A percentile compares a stretch with the other conserved stretches of the same genome.
These are phyloP conservation scores for Hypomontagnella monticulosa DNA, from an alignment of 495 filamentous ascomycete species.

Conservation along the genomic window DNA sequence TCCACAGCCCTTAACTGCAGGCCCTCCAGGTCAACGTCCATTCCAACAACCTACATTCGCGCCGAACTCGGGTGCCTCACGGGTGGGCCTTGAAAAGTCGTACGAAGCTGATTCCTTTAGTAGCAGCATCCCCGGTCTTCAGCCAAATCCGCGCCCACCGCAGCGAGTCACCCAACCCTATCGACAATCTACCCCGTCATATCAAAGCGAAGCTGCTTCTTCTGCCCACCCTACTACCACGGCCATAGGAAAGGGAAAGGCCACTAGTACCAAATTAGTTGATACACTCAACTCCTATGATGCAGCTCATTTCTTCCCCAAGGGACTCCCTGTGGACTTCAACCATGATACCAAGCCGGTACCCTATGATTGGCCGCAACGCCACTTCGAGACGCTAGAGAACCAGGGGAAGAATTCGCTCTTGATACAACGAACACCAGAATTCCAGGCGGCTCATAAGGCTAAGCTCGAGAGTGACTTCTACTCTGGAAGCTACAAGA, in stretches of 20 bases:
- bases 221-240: neutral
- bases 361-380: slow-evolving; percentile 34
- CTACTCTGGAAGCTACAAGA: slow-evolving; percentile 45
- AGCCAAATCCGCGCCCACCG: slow-evolving; percentile 4
- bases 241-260: neutral
- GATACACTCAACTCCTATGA: slow-evolving; percentile 38
- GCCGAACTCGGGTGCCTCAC: slow-evolving; percentile 14
- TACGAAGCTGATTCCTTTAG: slow-evolving; percentile 37
- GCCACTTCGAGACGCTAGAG: neutral
- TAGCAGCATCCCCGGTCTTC: slow-evolving; percentile 16
- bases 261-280: slow-evolving; percentile 1
- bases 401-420: neutral
- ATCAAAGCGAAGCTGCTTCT: slow-evolving; percentile 3
- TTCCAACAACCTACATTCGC: slow-evolving; percentile 48
- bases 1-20: slow-evolving; percentile 57
- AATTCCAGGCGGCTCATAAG: slow-evolving; percentile 14
- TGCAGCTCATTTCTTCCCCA: slow-evolving; percentile 32
- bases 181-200: slow-evolving; percentile 9
- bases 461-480: slow-evolving; percentile 43
- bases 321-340: slow-evolving; percentile 38
- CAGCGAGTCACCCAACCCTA: slow-evolving; percentile 6
- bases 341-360: slow-evolving; percentile 22
- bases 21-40: slow-evolving; percentile 58
- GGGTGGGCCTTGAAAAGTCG: slow-evolving; percentile 29
- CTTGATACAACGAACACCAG: neutral